These are phyloP conservation scores for Symbiodinium pilosum DNA, from an alignment of 73 alveolate species.

Conservation along the genomic window DNA sequence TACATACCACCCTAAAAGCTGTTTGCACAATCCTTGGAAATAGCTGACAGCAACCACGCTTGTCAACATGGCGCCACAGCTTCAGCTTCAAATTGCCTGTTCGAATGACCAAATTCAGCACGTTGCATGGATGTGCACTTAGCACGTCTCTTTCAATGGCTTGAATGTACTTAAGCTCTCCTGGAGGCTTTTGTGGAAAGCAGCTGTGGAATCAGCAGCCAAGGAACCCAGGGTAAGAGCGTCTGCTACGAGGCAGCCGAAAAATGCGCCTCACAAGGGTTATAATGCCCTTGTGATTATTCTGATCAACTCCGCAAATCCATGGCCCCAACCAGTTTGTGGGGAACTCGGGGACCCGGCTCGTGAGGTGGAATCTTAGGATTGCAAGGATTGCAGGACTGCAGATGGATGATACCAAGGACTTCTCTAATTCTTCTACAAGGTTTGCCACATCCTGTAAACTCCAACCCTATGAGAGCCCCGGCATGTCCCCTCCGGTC, in stretches of 20 bases:
- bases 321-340: neutral
- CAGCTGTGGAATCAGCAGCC: neutral
- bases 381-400: neutral
- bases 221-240: constrained; percentile 8
- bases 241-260: constrained; percentile 58
- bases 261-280: constrained; percentile 43
- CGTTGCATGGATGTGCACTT: too few relatives aligned
- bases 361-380: neutral
- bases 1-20: too few relatives aligned
- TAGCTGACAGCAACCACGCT: too few relatives aligned
- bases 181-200: neutral
- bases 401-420: neutral
- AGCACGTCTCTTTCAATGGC: too few relatives aligned
- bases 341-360: neutral
- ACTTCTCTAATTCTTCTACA: too few relatives aligned
- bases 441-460: too few relatives aligned
- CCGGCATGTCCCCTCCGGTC: too few relatives aligned
- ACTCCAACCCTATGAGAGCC: too few relatives aligned
- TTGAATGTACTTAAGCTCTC: too few relatives aligned
- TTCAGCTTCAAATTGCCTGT: too few relatives aligned
- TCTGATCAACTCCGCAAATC: neutral
- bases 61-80: neutral
- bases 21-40: too few relatives aligned
- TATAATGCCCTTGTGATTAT: neutral
- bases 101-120: too few relatives aligned